These are phyloP conservation scores for Trichosporon asahii DNA, from an alignment of 1,284 basidiomycete genomes.

Conservation along the genomic window DNA sequence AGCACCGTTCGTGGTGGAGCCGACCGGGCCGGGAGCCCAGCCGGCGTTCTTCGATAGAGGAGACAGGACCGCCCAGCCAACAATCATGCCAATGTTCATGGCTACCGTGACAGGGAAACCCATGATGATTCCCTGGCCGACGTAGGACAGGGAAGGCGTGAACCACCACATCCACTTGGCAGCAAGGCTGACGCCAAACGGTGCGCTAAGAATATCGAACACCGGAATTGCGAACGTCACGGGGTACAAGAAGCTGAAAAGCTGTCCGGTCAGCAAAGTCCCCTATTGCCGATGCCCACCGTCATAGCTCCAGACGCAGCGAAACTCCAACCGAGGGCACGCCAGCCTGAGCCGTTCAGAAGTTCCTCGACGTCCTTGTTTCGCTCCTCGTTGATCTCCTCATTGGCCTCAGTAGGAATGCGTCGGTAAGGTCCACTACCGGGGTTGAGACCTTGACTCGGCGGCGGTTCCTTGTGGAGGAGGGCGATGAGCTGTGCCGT, in stretches of 20 bases:
- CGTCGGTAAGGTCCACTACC: constrained; percentile 31
- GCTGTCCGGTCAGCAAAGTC: constrained; percentile 31
- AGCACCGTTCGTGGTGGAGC: constrained; percentile 76
- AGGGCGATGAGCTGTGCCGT: constrained; percentile 93
- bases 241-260: constrained; percentile 73
- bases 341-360: constrained; percentile 64
- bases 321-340: constrained; percentile 71
- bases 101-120: constrained; percentile 88
- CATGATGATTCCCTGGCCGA: constrained; percentile 97
- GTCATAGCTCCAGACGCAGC: constrained; percentile 66
- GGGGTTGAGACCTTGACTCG: constrained; percentile 23
- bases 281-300: constrained; percentile 54
- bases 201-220: constrained; percentile 62
- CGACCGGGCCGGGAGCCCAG: constrained; percentile 87
- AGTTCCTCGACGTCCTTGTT: constrained; percentile 41
- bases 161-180: constrained; percentile 92
- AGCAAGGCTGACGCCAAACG: constrained; percentile 63
- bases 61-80: constrained; percentile 88
- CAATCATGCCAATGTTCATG: constrained; percentile 93
- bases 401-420: constrained; percentile 19
- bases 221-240: constrained; percentile 85
- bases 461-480: constrained; percentile 60
- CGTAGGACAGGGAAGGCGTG: constrained; percentile 84
- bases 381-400: background rate
- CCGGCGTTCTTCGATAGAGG: constrained; percentile 75